Evolutionary conservation across 2,329 filamentous ascomycete species (phyloP).

Genomic region (Byssothecium circinans): DNA sequence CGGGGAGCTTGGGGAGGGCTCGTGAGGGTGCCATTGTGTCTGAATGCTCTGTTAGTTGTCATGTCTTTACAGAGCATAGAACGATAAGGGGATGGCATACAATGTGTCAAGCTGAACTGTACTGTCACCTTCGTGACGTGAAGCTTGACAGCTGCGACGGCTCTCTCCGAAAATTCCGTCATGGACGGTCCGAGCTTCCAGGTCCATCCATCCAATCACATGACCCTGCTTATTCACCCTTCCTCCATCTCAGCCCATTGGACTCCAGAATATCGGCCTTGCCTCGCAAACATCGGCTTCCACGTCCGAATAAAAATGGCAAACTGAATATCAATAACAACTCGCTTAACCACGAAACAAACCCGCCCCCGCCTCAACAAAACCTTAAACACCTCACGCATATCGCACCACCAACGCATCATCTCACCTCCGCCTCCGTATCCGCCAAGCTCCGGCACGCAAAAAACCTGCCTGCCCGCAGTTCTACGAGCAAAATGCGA

Average conservation of each 20-base stretch:
- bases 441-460: no score
- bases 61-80: slow-evolving; percentile 9
- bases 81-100: slow-evolving; percentile 4
- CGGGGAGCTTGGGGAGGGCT: slow-evolving; percentile 26
- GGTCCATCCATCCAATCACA: slow-evolving; percentile 33
- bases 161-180: slow-evolving; percentile 27
- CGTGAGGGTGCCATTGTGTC: slow-evolving; percentile 40
- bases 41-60: slow-evolving; percentile 8
- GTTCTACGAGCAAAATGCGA: slow-evolving; percentile 1
- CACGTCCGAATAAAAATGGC: no score
- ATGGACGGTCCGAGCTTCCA: slow-evolving; percentile 30
- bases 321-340: not conserved
- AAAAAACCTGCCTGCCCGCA: not conserved
- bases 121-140: slow-evolving; percentile 14
- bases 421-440: not conserved
- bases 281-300: no score
- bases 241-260: no score
- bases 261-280: not conserved
- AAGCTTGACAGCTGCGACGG: slow-evolving; percentile 14
- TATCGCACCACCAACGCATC: not conserved
- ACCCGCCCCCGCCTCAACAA: not conserved
- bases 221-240: slow-evolving; percentile 23
- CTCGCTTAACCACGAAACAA: not conserved
- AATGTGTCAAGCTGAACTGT: slow-evolving; percentile 3
- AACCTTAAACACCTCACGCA: not conserved